Evolutionary conservation across 768 basidiomycete species (phyloP), one percentile per base, ranked within the genome.

Genomic region (Dentipellis sp.): DNA sequence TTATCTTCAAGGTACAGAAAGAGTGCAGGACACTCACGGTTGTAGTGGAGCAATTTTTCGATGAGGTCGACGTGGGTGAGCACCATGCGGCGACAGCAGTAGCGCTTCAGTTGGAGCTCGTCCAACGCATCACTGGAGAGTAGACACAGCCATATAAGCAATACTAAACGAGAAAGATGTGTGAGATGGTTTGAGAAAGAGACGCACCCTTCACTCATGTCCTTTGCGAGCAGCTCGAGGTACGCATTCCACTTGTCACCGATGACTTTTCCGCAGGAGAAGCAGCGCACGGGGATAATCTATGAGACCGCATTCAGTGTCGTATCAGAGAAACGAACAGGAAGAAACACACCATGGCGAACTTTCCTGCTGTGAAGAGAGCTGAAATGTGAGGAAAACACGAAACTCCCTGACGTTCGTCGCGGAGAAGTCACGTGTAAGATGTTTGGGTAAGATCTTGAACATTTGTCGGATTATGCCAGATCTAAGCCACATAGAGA

Each of bases 11-110:
- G 34, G 40, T 17, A 58, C 14, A 9, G 37, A 12, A 42, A 16
- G 37, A 47, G 29, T 21, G 17, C 9, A 29, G 45, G 45, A 56
- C 16, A 75, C 88, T 63, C 52, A 97, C 94, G 93, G 70, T 94
- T 95, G 69, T 95, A 98, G 65, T 95, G 92, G 21, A 98, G 75
- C 16, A 97, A 78, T 71, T 97, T 97, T 73, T 97, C 95, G 63
- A 97, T 97, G 60, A 97, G 78, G 72, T 97, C 95, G 55, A 97
- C 95, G 68, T 98, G 95, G 0, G 95, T 97, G 54, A 97, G 74
- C 5, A 98, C 91, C 95, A 97, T 98, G 49, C 95, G 82, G 48
- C 94, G 79, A 71, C 95, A 97, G 72, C 95, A 98, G 66, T 98
- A 98, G 55, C 95, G 75, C 70, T 91, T 94, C 47, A 98, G 72